Evolutionary conservation across 306 rosid genomes (phyloP).

Genomic region (Gillenia trifoliata): DNA sequence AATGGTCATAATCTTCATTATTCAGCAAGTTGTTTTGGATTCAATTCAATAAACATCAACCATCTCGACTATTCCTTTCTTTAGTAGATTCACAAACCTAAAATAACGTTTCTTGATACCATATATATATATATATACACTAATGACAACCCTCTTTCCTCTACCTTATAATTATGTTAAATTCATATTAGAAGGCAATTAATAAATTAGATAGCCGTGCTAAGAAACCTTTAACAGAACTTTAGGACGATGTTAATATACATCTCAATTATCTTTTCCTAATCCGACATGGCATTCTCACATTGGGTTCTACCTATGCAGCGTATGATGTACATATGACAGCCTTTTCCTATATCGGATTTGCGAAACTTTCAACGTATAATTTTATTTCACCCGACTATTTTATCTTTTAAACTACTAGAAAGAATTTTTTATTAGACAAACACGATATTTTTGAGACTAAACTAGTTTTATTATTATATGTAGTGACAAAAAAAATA

Average conservation of each 20-base stretch:
- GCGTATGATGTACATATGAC: neutral
- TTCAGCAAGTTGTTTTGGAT: neutral
- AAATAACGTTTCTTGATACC: neutral
- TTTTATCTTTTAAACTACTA: neutral
- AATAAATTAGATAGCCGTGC: neutral
- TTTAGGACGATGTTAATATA: neutral
- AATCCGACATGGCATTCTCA: neutral
- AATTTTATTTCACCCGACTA: neutral
- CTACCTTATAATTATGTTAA: neutral
- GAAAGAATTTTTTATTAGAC: neutral
- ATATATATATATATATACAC: neutral
- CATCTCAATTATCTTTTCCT: neutral
- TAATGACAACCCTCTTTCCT: neutral
- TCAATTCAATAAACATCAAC: neutral
- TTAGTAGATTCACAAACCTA: neutral
- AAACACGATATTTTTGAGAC: too few relatives aligned
- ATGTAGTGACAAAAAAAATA: too few relatives aligned
- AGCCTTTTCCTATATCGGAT: neutral
- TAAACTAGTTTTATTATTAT: neutral
- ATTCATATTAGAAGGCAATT: neutral
- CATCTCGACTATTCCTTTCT: neutral
- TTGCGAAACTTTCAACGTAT: too few relatives aligned
- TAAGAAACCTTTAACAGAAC: neutral
- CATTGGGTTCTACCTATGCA: neutral
- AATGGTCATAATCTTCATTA: slow-evolving; percentile 7